Base-by-base conservation (phyloP, 2,329 filamentous ascomycete species). In the Botrytis aclada region DNA sequence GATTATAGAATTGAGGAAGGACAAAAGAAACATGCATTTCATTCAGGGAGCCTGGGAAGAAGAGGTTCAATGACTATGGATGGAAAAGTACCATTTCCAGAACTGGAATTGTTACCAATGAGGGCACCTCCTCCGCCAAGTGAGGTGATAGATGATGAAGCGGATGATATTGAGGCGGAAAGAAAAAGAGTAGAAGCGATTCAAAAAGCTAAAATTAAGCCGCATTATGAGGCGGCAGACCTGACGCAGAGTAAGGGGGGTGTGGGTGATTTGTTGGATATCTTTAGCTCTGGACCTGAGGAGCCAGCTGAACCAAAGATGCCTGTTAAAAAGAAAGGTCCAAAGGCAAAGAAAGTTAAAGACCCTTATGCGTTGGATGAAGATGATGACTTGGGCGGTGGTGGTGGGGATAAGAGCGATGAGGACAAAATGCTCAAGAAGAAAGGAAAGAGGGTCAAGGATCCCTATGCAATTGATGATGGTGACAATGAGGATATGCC, bases 41-140 rank as follows among this genome's bases (percentile, higher is more conserved):
- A 67, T 10, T 60, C 45, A 7, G 70, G 70, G 8, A 72, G 76
- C 8, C 72, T 71, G 37, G 79, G 78, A 2, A 62, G 77, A 32
- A 76, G 75, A 73, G 74, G 78, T 4, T 80, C 79, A 58, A 69
- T 78, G 69, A 76, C 67, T 67, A 58, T 76, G 29, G 75, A 75
- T 10, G 74, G 75, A 10, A 69, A 76, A 43, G 61, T 80, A 4
- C 77, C 79, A 65, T 80, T 74, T 69, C 79, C 79, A 0, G 78
- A 81, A 54, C 69, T 80, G 39, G 80, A 81, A 54, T 73, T 80
- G 10, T 60, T 80, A 20, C 76, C 77, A 10, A 64, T 78, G 47
- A 47, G 66, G 25, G 58, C 58, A 62, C 73, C 75, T 0, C 66
- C 74, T 3, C 74, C 73, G 29, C 73, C 73, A 39, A 58, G 20